Conservation (phyloP, 257 asterid species). For the Capsicum chinense region DNA sequence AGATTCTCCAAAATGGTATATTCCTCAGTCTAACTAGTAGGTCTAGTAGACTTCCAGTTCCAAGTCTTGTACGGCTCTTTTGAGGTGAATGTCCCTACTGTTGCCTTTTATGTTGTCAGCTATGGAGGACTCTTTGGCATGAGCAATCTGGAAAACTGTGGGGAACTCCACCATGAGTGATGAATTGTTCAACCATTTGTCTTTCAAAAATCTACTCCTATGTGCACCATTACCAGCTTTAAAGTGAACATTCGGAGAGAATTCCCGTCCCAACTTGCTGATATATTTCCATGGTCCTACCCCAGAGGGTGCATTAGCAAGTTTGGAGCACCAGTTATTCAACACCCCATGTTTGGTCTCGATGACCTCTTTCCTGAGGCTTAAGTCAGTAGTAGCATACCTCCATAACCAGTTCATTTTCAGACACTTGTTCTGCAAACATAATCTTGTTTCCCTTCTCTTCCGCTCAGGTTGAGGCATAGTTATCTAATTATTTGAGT, state of each 20-base stretch:
- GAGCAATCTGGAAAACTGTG: not conserved
- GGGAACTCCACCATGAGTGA: not conserved
- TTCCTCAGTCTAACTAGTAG: not conserved
- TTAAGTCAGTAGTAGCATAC: not conserved
- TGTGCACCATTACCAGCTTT: not conserved
- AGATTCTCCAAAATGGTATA: not conserved
- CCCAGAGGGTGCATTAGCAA: not conserved
- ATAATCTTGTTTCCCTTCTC: not conserved
- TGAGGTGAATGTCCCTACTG: not conserved
- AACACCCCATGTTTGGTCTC: not conserved
- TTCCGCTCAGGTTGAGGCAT: not conserved
- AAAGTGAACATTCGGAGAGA: not conserved
- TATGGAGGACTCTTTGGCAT: not conserved
- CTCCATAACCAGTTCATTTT: not conserved
- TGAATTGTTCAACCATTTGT: not conserved
- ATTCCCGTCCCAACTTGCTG: not conserved
- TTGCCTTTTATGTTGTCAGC: not conserved
- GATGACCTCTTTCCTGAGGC: not conserved
- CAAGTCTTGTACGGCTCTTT: no score
- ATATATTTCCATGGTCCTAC: not conserved
- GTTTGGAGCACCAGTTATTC: not conserved
- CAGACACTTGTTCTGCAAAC: no score
- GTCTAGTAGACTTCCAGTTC: not conserved
- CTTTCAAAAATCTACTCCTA: not conserved
- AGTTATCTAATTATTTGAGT: not conserved